These are phyloP conservation scores for Saccharomycopsis olivae DNA, from an alignment of 805 yeast species.

Conservation along the genomic window DNA sequence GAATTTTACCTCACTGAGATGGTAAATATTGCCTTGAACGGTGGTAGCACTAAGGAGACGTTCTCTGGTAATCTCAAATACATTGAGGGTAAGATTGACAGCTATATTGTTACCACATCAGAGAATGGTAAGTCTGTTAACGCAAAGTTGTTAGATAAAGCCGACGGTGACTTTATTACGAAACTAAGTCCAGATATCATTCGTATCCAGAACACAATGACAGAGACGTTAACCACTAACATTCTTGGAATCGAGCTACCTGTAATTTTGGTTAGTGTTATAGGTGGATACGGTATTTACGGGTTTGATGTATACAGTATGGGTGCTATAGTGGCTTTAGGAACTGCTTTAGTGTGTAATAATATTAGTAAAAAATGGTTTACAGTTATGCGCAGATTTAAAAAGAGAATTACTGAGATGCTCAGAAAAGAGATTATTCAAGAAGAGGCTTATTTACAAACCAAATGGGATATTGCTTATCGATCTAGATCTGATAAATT, in stretches of 20 bases:
- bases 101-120: not conserved
- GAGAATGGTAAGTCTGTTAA: too few species aligned
- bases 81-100: constrained; percentile 15
- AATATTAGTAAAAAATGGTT: constrained; percentile 12
- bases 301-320: constrained; percentile 13
- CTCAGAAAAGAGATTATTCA: constrained; percentile 7
- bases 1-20: constrained; percentile 15
- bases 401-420: not conserved
- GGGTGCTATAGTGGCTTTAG: constrained; percentile 8
- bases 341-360: constrained; percentile 12
- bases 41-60: not conserved
- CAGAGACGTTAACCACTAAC: constrained; percentile 9
- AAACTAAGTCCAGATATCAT: constrained; percentile 7
- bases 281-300: constrained; percentile 14
- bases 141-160: too few species aligned
- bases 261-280: constrained; percentile 3
- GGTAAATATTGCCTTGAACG: constrained; percentile 9
- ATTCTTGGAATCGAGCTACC: constrained; percentile 15
- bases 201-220: constrained; percentile 9
- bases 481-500: not conserved
- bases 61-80: constrained; percentile 9
- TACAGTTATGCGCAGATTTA: constrained; percentile 7
- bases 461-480: constrained; percentile 4
- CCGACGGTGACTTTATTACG: not conserved
- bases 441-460: constrained; percentile 4